Evolutionary conservation across 148 eudicot species (phyloP).

Genomic region (Simmondsia chinensis): DNA sequence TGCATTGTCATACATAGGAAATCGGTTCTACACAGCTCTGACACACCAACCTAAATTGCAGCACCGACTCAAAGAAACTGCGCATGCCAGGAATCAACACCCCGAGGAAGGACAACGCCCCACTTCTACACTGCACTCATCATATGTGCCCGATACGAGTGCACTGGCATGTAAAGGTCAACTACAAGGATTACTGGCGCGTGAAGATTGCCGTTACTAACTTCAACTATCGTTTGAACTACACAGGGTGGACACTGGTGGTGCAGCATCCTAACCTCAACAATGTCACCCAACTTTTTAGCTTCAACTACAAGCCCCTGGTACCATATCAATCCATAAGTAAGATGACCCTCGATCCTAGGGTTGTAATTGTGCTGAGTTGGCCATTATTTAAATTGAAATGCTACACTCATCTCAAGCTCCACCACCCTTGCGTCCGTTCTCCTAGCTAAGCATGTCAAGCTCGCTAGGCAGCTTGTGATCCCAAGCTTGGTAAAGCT

Average conservation of each 20-base stretch:
- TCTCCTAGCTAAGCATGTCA: too few species aligned
- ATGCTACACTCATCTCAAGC: too few species aligned
- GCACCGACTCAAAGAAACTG: slow-evolving; percentile 32
- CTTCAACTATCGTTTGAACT: slow-evolving; percentile 45
- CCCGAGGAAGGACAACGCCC: slow-evolving; percentile 36
- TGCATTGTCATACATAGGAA: not conserved
- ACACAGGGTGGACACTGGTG: slow-evolving; percentile 57
- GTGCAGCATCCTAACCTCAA: slow-evolving; percentile 67
- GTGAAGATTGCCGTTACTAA: slow-evolving; percentile 49
- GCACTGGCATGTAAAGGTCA: slow-evolving; percentile 62
- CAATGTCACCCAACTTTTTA: slow-evolving; percentile 54
- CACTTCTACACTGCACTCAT: slow-evolving; percentile 46
- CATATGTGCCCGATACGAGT: slow-evolving; percentile 63
- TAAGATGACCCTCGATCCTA: slow-evolving; percentile 18
- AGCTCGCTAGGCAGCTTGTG: too few species aligned
- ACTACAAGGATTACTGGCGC: slow-evolving; percentile 58
- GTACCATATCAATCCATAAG: slow-evolving; percentile 46
- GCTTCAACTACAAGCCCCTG: slow-evolving; percentile 59
- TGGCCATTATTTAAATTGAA: too few species aligned
- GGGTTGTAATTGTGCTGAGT: too few species aligned
- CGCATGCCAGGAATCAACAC: slow-evolving; percentile 34
- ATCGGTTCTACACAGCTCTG: not conserved
- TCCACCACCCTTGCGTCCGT: too few species aligned
- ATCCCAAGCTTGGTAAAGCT: too few species aligned
- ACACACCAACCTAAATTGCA: slow-evolving; percentile 11